Evolutionary conservation across 2,329 filamentous ascomycete species (phyloP), one percentile per base, ranked within the genome.

Genomic region (Hymenoscyphus fraxineus): DNA sequence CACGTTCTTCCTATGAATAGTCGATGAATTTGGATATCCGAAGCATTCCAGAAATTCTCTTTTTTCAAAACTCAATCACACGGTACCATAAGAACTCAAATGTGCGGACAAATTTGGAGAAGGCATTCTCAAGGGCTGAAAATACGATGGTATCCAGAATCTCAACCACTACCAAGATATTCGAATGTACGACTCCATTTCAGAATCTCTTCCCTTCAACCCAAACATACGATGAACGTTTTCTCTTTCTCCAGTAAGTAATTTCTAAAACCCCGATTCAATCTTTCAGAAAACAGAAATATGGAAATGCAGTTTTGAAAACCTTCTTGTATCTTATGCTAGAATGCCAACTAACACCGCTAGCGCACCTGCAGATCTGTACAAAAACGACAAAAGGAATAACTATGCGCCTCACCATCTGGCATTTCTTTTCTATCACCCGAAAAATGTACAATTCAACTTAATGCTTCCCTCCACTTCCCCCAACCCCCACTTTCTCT

Each of bases 361-460:
- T 16, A 61, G 19, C 35, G 19, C 32, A 61, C 47, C 27, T 22
- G 19, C 47, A 54, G 22, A 51, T 40, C 22, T 61, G 60, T 61
- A 61, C 47, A 56, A 27, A 19, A 13, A 54, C 22, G 13, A 54
- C 40, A 60, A 39, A 47, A 27, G 35, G 31, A 40, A 61, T 12
- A n/a, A 54, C 35, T 15, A 61, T 38, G 44, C 44, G 51, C 39
- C 59, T 15, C 4, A 47, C 35, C 19, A 32, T 32, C 27, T 13
- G 10, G 44, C 44, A 44, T 59, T 47, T 51, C 55, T 44, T 35
- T n/a, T 44, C 64, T 55, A 59, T 41, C 59, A 60, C n/a, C 40
- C 15, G 39, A 61, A 56, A 47, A 56, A 56, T 61, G 60, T 61
- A 61, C 60, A 61, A 61, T 16, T 56, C 55, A 61, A 16, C 35